Conservation (phyloP, 768 basidiomycete species). For the Russula virescens region DNA sequence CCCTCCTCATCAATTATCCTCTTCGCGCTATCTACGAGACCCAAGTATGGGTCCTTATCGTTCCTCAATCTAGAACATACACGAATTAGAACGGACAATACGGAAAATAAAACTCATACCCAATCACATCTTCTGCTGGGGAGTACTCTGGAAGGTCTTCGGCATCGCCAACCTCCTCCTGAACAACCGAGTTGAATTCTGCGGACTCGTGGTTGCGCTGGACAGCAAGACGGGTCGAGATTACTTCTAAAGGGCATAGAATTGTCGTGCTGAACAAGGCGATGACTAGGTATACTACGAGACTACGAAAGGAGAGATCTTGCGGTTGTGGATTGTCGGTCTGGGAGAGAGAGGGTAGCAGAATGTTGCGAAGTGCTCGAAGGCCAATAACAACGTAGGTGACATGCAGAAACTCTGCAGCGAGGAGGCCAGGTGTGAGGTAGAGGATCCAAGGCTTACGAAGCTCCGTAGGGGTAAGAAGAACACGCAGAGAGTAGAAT, state of each 20-base stretch:
- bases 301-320: constrained; percentile 45
- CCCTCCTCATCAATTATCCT: constrained; percentile 79
- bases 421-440: constrained; percentile 62
- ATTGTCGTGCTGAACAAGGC: constrained; percentile 51
- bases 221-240: constrained; percentile 70
- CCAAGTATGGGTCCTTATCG: constrained; percentile 74
- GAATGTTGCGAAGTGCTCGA: constrained; percentile 42
- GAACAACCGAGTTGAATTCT: constrained; percentile 67
- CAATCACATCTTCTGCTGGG: constrained; percentile 77
- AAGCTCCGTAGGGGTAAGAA: constrained; percentile 79
- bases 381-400: constrained; percentile 41
- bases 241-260: constrained; percentile 75
- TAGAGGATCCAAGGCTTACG: constrained; percentile 76
- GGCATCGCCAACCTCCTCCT: constrained; percentile 63
- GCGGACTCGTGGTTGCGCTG: constrained; percentile 78
- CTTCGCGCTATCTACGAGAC: constrained; percentile 69
- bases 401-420: constrained; percentile 40
- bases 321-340: constrained; percentile 30
- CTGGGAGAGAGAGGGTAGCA: constrained; percentile 50
- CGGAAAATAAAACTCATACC: constrained; percentile 39
- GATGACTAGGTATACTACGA: constrained; percentile 52
- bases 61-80: constrained; percentile 38
- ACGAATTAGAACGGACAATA: neutral
- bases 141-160: constrained; percentile 58
- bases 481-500: constrained; percentile 53